Percentiles rank a stretch among this genome's conserved stretches.
These are phyloP conservation scores for Diplosphaera chodatii DNA, from an alignment of 139 green algal species.

Conservation along the genomic window DNA sequence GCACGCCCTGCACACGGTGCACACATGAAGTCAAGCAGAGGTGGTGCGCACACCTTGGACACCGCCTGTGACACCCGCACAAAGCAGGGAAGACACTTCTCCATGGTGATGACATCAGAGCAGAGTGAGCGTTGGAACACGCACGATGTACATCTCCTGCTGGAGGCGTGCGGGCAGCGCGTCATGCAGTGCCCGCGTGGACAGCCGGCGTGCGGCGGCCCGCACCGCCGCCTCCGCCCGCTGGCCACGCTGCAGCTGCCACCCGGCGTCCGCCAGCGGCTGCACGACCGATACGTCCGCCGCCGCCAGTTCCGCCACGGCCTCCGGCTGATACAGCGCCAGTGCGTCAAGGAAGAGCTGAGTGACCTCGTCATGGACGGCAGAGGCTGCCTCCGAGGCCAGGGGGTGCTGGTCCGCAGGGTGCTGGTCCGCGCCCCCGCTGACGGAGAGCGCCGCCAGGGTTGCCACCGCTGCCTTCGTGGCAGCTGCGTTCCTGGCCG, in stretches of 20 bases:
- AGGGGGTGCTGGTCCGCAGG: too few relatives aligned
- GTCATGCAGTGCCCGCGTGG: neutral
- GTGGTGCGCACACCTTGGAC: too few relatives aligned
- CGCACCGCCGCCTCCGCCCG: constrained; percentile 2
- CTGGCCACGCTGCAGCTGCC: neutral
- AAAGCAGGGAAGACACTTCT: too few relatives aligned
- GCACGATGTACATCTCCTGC: neutral
- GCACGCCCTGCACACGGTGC: neutral
- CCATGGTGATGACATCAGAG: too few relatives aligned
- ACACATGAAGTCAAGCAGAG: too few relatives aligned
- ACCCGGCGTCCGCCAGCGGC: neutral
- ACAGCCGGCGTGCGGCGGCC: neutral
- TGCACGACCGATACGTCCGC: neutral
- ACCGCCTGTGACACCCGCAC: too few relatives aligned
- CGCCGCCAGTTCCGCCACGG: neutral
- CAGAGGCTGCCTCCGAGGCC: too few relatives aligned
- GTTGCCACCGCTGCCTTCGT: constrained; percentile 24
- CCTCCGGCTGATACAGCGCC: neutral
- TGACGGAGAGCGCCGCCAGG: constrained; percentile 13
- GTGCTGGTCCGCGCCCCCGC: constrained; percentile 1
- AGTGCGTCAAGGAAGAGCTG: neutral
- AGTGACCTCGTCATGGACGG: neutral
- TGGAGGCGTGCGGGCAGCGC: neutral
- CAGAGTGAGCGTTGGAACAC: too few relatives aligned
- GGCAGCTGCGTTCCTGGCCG: constrained; percentile 11